Base-by-base conservation (phyloP, 441 rosid species). In the Gossypium trilobum region DNA sequence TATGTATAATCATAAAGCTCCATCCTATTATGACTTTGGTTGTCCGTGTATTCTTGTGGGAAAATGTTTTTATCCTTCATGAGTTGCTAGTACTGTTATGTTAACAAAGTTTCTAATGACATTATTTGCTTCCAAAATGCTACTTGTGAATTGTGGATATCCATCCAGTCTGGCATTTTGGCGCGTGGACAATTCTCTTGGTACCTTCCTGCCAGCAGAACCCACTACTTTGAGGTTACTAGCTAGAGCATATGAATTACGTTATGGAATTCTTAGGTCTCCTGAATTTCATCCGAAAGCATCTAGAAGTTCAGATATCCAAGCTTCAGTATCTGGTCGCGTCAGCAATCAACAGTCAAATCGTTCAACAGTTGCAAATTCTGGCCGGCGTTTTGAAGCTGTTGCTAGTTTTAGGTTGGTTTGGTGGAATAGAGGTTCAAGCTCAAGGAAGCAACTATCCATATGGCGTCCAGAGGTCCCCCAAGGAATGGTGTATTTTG, bases 401-500 rank as follows among this genome's bases (percentile, higher is more conserved):
- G 89, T 91, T 78, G 93, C 95, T 70, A 88, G 87, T 84, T 95
- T 95, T 82, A 82, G 82, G 76, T 83, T 89, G 81, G 84, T 95
- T 74, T 95, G 99, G 99, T 92, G 88, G 93, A 91, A 95, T 79
- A 85, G 79, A 72, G 85, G 82, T 77, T 79, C 93, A 77, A 88
- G 79, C 78, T 85, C 93, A 63, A 86, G 91, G 80, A 91, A 93
- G 79, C 84, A 85, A 81, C 57, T 92, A 58, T 95, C 99, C 6
- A 72, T 95, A 79, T 95, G 99, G 99, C 97, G 97, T 56, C 99
- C 98, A 2, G 74, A 80, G 3, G 84, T 91, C 74, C 83, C 96
- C 58, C 88, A 80, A 36, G 95, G 97, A 73, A 87, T 88, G 93
- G 91, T 88, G 42, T 95, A 84, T 85, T 95, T 95, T 73, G 96